Evolutionary conservation across 805 yeast species (phyloP).

Genomic region (Wickerhamomyces strasburgensis): DNA sequence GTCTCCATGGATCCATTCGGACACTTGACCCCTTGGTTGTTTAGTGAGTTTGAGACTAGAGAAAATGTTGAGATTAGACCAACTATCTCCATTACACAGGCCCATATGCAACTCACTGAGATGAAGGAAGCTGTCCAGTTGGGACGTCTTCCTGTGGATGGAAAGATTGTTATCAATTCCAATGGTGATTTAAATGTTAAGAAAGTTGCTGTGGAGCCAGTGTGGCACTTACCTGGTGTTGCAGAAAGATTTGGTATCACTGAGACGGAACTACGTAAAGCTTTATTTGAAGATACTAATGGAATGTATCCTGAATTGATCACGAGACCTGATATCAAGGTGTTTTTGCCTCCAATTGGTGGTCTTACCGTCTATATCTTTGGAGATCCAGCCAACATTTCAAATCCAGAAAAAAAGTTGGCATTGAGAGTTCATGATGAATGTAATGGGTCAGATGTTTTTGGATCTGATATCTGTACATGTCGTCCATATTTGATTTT

Average conservation of each 20-base stretch:
- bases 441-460: slow-evolving; percentile 67
- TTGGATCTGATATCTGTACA: slow-evolving; percentile 64
- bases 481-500: slow-evolving; percentile 64
- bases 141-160: slow-evolving; percentile 55
- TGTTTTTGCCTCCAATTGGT: slow-evolving; percentile 65
- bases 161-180: slow-evolving; percentile 52
- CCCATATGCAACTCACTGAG: slow-evolving; percentile 56
- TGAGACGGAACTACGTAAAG: slow-evolving; percentile 51
- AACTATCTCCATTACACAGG: slow-evolving; percentile 62
- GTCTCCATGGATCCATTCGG: slow-evolving; percentile 67
- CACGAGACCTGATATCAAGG: slow-evolving; percentile 63
- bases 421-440: slow-evolving; percentile 65
- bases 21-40: slow-evolving; percentile 59
- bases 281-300: slow-evolving; percentile 63
- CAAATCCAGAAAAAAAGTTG: slow-evolving; percentile 45
- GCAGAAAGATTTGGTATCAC: slow-evolving; percentile 57
- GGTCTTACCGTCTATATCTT: slow-evolving; percentile 63
- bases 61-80: slow-evolving; percentile 57
- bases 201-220: slow-evolving; percentile 66
- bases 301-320: slow-evolving; percentile 68
- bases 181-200: slow-evolving; percentile 59
- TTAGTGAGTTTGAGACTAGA: slow-evolving; percentile 35
- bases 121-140: slow-evolving; percentile 48
- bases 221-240: slow-evolving; percentile 67
- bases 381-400: slow-evolving; percentile 52